Evolutionary conservation across 306 rosid genomes (phyloP).

Genomic region (Astragalus membranaceus): DNA sequence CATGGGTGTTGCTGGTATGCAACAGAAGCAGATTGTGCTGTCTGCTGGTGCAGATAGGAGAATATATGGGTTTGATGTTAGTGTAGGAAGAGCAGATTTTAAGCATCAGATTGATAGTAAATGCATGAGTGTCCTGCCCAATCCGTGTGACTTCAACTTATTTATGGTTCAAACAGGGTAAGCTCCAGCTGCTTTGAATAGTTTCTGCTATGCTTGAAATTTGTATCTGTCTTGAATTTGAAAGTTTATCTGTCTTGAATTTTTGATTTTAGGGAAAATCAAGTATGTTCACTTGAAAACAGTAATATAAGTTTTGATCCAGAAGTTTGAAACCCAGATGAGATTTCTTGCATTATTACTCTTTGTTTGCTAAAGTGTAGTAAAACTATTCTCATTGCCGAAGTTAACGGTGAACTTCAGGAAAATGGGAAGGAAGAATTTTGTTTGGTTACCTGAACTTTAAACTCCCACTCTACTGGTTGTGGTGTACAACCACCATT

Average conservation of each 20-base stretch:
- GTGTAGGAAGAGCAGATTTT: constrained; percentile 63
- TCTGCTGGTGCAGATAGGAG: constrained; percentile 94
- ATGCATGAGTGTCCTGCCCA: constrained; percentile 96
- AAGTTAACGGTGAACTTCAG: neutral
- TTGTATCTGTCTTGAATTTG: neutral
- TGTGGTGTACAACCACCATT: neutral
- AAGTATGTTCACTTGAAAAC: constrained; percentile 9
- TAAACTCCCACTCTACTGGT: neutral
- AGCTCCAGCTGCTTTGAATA: constrained; percentile 12
- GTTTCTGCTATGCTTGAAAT: neutral
- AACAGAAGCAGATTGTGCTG: constrained; percentile 70
- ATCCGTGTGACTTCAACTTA: constrained; percentile 84
- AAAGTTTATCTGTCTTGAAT: neutral
- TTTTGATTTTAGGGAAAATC: neutral
- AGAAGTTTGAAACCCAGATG: neutral
- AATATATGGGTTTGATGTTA: constrained; percentile 64
- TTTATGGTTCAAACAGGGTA: constrained; percentile 98
- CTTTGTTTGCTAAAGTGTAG: neutral
- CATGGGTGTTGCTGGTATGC: constrained; percentile 96
- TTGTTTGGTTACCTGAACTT: neutral
- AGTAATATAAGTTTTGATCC: neutral
- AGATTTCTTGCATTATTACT: constrained; percentile 10
- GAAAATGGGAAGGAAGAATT: neutral
- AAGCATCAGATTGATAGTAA: constrained; percentile 88
- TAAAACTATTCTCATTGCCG: neutral